Base-by-base conservation (phyloP, 257 asterid species). In the Knoxia roxburghii region DNA sequence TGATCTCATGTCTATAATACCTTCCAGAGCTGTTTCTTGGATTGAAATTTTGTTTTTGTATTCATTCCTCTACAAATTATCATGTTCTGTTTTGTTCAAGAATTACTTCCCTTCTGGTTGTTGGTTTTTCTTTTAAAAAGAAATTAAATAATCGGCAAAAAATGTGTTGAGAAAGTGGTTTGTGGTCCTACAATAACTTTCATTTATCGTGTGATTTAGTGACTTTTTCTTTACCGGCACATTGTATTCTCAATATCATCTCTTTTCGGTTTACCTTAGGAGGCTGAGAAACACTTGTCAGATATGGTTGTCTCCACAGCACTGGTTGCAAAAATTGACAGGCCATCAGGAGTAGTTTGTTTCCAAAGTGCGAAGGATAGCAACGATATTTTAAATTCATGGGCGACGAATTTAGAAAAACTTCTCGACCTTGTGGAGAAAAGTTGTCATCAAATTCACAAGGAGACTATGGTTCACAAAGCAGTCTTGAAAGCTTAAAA, bases 381-480 rank as follows among this genome's bases (percentile, higher is more conserved):
- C 82, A 94, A 90, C 6, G 97, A 88, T 40, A 90, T 90, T 37
- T 77, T 94, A 54, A 94, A 94, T 75, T 86, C 96, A 23, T 94
- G 99, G 99, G 77, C 99, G 6, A 33, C 48, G n/a, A 90, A 85
- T 77, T 83, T 94, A 88, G 99, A 94, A 88, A 94, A 90, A 82
- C 89, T 94, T 75, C 99, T 94, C n/a, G 99, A 90, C 82, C 99
- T 94, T 51, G 96, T 90, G 6, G 99, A 90, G 72, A 94, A 90
- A 91, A 90, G 99, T 71, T 94, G 99, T 84, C 99, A 94, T 84
- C 99, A 94, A 76, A 94, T 94, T 55, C 99, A 94, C 88, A 94
- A 90, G 85, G 99, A 94, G 85, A 88, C 83, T 0, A 94, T 94
- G 97, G 87, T 94, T 64, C 97, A 94, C 90, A 94, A 85, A 81